Conservation (phyloP, 306 rosid genomes). For the Mimosa bimucronata region DNA sequence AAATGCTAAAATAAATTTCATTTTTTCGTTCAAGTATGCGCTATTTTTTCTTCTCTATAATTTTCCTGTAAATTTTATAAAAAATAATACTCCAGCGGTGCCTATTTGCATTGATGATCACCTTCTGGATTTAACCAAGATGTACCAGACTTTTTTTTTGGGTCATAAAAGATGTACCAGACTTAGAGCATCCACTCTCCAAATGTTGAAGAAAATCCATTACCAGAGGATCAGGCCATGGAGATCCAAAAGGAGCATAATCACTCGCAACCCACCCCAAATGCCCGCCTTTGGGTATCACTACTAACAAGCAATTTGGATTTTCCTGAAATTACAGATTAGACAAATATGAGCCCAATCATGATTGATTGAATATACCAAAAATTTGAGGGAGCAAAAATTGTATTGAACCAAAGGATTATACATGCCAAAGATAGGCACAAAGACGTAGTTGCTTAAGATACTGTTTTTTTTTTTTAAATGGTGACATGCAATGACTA, state of each 20-base stretch:
- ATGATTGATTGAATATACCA: not conserved
- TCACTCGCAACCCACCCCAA: slow-evolving; percentile 96
- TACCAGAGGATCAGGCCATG: slow-evolving; percentile 87
- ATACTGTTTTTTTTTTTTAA: slow-evolving; percentile 6
- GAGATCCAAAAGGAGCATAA: slow-evolving; percentile 77
- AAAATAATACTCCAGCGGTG: slow-evolving; percentile 3
- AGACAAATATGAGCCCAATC: slow-evolving; percentile 5
- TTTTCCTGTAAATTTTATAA: too few relatives aligned
- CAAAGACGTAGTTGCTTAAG: not conserved
- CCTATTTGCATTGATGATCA: slow-evolving; percentile 24
- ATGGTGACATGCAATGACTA: not conserved
- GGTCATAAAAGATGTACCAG: too few relatives aligned
- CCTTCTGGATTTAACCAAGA: slow-evolving; percentile 27
- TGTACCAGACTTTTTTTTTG: too few relatives aligned
- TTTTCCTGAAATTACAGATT: slow-evolving; percentile 63
- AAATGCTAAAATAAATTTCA: too few relatives aligned
- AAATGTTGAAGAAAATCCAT: slow-evolving; percentile 81
- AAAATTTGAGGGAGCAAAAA: too few relatives aligned
- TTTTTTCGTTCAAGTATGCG: too few relatives aligned
- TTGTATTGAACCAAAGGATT: not conserved
- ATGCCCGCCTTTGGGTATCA: slow-evolving; percentile 95
- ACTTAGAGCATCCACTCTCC: slow-evolving; percentile 47
- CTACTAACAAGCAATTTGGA: slow-evolving; percentile 80
- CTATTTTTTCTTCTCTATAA: too few relatives aligned
- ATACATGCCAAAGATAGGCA: not conserved